phyloP scores from a whole-genome alignment of 1,139 yeast genomes.

The Diutina catenulata region DNA sequence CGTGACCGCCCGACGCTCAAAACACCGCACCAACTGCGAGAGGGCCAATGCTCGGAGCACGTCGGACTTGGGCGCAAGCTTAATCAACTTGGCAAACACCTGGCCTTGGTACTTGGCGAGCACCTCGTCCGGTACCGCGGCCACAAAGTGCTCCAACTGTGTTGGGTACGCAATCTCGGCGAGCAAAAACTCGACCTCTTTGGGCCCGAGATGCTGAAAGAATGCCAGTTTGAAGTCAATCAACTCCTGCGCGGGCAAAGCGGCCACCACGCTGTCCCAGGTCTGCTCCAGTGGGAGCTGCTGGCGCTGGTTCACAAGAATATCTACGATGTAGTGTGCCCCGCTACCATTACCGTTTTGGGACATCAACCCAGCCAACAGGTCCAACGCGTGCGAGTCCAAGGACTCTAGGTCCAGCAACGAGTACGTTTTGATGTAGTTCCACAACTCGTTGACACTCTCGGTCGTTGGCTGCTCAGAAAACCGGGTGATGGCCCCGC shows the following conservation, averaged over 20 bases:
- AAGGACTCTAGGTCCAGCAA: neutral
- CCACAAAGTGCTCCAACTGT: neutral
- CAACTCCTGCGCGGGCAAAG: neutral
- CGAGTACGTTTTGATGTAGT: neutral
- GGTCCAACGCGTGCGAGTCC: neutral
- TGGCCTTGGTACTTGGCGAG: neutral
- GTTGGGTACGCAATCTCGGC: neutral
- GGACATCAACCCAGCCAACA: neutral
- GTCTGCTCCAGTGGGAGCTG: neutral
- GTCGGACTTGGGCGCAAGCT: neutral
- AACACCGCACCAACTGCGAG: no score
- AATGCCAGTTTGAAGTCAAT: conserved; percentile 1
- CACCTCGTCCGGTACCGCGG: neutral
- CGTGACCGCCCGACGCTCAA: no score
- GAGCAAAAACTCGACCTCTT: neutral
- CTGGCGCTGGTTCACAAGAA: neutral
- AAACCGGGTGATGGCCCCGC: neutral
- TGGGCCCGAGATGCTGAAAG: neutral
- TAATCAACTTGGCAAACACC: neutral
- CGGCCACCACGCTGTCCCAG: neutral
- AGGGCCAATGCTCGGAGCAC: no score
- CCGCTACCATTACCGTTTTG: neutral
- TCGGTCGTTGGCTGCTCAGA: neutral
- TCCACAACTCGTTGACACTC: neutral
- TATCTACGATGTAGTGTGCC: neutral